Evolutionary conservation across 129 eudicot species (phyloP).

Genomic region (Deinandra increscens): DNA sequence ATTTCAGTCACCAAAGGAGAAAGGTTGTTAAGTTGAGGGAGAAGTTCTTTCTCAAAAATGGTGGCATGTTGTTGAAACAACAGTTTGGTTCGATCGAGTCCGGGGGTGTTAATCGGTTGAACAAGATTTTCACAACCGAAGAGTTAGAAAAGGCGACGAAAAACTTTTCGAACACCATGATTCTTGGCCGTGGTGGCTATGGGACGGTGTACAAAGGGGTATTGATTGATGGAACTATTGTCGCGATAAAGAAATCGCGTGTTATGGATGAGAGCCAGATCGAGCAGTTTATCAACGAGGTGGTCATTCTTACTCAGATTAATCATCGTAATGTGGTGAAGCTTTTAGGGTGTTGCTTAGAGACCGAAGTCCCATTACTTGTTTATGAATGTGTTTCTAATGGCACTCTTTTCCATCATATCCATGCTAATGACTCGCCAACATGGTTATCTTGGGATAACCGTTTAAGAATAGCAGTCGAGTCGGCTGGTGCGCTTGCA

Average conservation of each 20-base stretch:
- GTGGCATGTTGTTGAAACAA: neutral
- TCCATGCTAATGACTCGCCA: neutral
- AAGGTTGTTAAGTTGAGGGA: neutral
- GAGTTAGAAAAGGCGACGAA: neutral
- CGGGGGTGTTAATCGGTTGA: neutral
- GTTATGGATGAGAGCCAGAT: neutral
- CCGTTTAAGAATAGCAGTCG: neutral
- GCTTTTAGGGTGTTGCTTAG: neutral
- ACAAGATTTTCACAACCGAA: neutral
- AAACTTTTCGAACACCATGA: neutral
- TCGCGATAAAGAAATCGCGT: neutral
- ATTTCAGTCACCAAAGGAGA: neutral
- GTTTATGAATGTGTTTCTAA: conserved; percentile 5
- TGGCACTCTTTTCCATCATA: neutral
- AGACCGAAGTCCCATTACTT: neutral
- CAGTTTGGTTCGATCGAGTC: neutral
- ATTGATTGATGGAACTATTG: neutral
- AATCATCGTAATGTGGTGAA: neutral
- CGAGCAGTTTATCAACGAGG: conserved; percentile 1
- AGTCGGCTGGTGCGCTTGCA: neutral
- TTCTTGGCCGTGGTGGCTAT: conserved; percentile 1
- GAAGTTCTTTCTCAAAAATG: neutral
- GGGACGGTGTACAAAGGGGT: neutral
- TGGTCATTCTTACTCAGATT: neutral
- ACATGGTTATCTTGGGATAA: neutral